Base-by-base conservation (phyloP, 1,284 basidiomycete species). In the Fomitopsis palustris region DNA sequence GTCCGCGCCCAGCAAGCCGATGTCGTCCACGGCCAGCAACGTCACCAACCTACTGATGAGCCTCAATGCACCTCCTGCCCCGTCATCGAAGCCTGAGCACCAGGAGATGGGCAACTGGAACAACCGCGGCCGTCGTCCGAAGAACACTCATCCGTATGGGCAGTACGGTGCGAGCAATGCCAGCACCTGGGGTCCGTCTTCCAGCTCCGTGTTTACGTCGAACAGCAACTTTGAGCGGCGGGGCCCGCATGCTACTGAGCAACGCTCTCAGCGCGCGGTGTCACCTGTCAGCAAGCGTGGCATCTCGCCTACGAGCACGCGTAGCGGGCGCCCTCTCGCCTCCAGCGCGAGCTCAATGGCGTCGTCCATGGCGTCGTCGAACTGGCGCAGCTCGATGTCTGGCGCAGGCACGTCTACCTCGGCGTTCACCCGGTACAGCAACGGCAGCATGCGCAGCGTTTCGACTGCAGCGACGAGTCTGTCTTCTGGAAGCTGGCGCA, bases 381-480 rank as follows among this genome's bases (percentile, higher is more conserved):
- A 89, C 72, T 91, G 88, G 88, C 85, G 89, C 56, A 88, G 80
- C 70, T 89, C 88, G 41, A 85, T 80, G 79, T 83, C 86, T 47
- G 89, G 85, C 68, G 83, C 86, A 17, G 83, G 82, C 61, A 86
- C 86, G 45, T 85, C 84, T 4, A 81, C 69, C n/a, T 69, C 68
- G 19, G 84, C 85, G 43, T 93, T 91, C 67, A 92, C 90, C 33
- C 78, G 85, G 61, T 91, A 88, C 74, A 90, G 88, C 74, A 92
- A 92, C 68, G 83, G 81, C 33, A 91, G 88, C 69, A 68, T 79
- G 57, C 79, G 86, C 55, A 90, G 88, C 63, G 79, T 92, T 39
- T 86, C 87, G 19, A 92, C 90, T 3, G 83, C 83, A 58, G 90
- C 90, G 57, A 92, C 89, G 35, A 90, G 87, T 67, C 82, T 90